Percentiles rank a stretch among this genome's conserved stretches.
Conservation (phyloP, 192 early-diverging fungal species). For the Pilaira anomala region DNA sequence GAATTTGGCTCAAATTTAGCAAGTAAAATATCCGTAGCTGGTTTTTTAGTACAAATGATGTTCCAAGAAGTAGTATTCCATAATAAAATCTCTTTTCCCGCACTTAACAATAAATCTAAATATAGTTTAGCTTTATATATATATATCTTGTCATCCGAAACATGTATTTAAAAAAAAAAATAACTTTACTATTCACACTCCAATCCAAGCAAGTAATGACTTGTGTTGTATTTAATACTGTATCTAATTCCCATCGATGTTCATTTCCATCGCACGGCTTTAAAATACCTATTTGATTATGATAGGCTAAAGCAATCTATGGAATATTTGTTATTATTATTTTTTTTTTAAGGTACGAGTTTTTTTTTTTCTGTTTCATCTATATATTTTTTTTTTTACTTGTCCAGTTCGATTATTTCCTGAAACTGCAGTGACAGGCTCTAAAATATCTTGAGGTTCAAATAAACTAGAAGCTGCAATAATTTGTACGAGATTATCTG, state of each 20-base stretch:
- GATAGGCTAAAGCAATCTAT: constrained; percentile 14
- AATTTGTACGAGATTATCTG: constrained; percentile 23
- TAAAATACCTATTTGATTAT: constrained; percentile 13
- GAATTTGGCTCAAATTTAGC: constrained; percentile 61
- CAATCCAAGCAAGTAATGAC: constrained; percentile 22
- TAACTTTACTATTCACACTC: constrained; percentile 22
- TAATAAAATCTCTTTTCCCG: constrained; percentile 22
- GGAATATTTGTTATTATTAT: neutral
- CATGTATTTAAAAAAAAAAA: neutral
- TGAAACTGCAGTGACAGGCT: constrained; percentile 24
- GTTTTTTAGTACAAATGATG: constrained; percentile 18
- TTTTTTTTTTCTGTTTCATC: neutral
- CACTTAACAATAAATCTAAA: constrained; percentile 17
- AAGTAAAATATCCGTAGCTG: constrained; percentile 37
- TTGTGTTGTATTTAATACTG: neutral
- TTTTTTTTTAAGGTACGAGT: neutral
- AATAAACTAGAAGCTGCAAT: neutral
- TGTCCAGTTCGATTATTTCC: constrained; percentile 34
- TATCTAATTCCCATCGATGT: constrained; percentile 10
- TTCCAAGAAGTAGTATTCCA: constrained; percentile 11
- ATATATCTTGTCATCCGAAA: neutral
- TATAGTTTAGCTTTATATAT: neutral
- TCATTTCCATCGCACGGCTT: constrained; percentile 10
- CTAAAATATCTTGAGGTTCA: constrained; percentile 5
- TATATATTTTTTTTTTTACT: neutral